phyloP scores from a whole-genome alignment of 2,329 filamentous ascomycete species.

The Alternaria ethzedia region DNA sequence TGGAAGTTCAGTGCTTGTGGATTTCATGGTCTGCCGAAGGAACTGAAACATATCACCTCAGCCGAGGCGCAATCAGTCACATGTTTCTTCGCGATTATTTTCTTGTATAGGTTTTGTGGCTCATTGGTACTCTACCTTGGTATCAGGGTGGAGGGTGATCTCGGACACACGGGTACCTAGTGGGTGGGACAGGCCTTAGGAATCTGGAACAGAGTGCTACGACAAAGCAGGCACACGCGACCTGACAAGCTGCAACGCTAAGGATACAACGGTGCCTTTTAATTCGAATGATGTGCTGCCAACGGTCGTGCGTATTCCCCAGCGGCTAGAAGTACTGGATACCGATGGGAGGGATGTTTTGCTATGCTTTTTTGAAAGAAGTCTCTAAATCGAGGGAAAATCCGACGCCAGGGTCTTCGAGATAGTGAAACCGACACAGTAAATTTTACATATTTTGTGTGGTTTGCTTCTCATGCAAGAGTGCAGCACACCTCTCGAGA shows the following conservation, averaged over 20 bases:
- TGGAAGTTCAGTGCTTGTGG: constrained; percentile 28
- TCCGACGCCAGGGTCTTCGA: background rate
- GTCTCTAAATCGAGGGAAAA: background rate
- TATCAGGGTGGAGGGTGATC: background rate
- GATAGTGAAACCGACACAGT: background rate
- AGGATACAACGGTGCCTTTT: background rate
- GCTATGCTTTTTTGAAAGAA: background rate
- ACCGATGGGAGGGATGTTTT: background rate
- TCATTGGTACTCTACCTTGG: background rate
- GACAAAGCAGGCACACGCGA: background rate
- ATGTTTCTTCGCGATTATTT: background rate
- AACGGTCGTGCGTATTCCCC: background rate
- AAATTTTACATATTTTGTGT: background rate
- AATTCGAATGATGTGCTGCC: background rate
- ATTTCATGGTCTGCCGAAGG: constrained; percentile 21
- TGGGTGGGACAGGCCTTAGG: background rate
- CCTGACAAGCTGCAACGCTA: background rate
- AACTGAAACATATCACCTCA: constrained; percentile 6
- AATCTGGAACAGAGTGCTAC: background rate
- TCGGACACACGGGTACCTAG: background rate
- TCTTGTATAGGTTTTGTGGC: background rate
- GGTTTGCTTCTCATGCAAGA: background rate
- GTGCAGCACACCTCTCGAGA: background rate
- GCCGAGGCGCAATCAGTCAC: background rate
- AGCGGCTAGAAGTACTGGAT: background rate